Evolutionary conservation across 2,329 filamentous ascomycete species (phyloP), one percentile per base, ranked within the genome.

Genomic region (Sporothrix mexicana): DNA sequence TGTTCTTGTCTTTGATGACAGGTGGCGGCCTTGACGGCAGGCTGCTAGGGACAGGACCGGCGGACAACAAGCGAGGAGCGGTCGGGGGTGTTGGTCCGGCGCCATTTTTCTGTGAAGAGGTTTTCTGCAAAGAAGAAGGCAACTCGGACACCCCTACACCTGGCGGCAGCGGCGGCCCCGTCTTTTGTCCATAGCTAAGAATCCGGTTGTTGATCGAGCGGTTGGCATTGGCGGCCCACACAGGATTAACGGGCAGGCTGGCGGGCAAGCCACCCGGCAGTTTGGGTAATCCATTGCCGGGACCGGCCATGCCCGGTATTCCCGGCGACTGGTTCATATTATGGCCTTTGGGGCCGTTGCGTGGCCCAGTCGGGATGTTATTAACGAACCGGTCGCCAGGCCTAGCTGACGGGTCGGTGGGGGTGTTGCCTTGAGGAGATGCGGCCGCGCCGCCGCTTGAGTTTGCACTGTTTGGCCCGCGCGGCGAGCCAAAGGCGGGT

Each of bases 21-120:
- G 76, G 51, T 15, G 72, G 69, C 43, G 47, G 71, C 2, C 49
- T 53, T 1, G 73, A 71, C 2, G 70, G 73, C 1, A 73, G 66
- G 12, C 51, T 67, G 68, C 70, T 73, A 20, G 72, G 69, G 1
- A 66, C 30, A 17, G 45, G 64, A 15, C 43, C 45, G 15, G 62
- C 61, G 10, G 41, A 25, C 3, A 64, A 2, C 1, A 64, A 41
- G 5, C 61, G 61, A 12, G 61, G 61, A 3, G n/a, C 61, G 10
- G 41, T 64, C 8, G 61, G 61, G 7, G n/a, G 15, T 20, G 15
- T 15, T 17, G 20, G 51, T 15, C 17, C 30, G 30, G 59, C 20
- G 1, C 41, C 41, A 5, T 64, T 64, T 3, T 17, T 15, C 10
- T 20, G 20, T 5, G 30, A 36, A 36, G 30, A 5, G 30, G 30